A percentile compares a stretch with the other conserved stretches of the same genome.
These are phyloP conservation scores for Suillus occidentalis DNA, from an alignment of 768 basidiomycete genomes.

Conservation along the genomic window DNA sequence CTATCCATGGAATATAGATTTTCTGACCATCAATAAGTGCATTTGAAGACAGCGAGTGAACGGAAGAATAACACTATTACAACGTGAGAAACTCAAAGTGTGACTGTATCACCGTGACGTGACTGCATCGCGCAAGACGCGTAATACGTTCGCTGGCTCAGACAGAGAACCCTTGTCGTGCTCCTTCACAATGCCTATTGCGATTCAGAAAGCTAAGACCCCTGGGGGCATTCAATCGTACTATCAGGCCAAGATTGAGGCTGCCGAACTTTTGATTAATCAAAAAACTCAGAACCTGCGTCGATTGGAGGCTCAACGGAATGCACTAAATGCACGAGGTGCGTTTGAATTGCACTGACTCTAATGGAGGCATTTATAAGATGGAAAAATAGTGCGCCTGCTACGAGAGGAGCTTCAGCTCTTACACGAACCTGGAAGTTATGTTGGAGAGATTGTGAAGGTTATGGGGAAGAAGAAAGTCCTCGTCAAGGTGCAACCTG, in stretches of 20 bases:
- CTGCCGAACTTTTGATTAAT: constrained; percentile 90
- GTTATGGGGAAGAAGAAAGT: constrained; percentile 99
- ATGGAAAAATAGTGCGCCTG: constrained; percentile 62
- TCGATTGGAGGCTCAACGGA: constrained; percentile 93
- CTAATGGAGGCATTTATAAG: constrained; percentile 5
- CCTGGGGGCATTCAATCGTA: constrained; percentile 82
- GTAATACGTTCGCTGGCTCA: background rate
- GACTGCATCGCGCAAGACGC: constrained; percentile 2
- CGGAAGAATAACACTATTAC: background rate
- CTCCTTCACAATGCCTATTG: constrained; percentile 37
- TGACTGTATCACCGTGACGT: background rate
- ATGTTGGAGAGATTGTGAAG: constrained; percentile 97
- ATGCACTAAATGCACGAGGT: constrained; percentile 96
- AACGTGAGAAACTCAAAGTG: background rate
- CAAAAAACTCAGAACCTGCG: constrained; percentile 96
- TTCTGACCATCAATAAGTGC: background rate
- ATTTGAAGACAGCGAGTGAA: background rate
- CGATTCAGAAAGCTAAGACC: constrained; percentile 35
- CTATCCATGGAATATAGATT: background rate
- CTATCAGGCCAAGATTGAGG: constrained; percentile 95
- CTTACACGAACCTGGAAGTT: constrained; percentile 92
- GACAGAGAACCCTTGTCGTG: background rate
- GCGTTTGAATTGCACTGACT: constrained; percentile 17
- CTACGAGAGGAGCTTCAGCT: constrained; percentile 91
- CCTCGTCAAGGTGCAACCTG: constrained; percentile 95